Evolutionary conservation across 768 basidiomycete species (phyloP).

Genomic region (Gautieria morchelliformis): DNA sequence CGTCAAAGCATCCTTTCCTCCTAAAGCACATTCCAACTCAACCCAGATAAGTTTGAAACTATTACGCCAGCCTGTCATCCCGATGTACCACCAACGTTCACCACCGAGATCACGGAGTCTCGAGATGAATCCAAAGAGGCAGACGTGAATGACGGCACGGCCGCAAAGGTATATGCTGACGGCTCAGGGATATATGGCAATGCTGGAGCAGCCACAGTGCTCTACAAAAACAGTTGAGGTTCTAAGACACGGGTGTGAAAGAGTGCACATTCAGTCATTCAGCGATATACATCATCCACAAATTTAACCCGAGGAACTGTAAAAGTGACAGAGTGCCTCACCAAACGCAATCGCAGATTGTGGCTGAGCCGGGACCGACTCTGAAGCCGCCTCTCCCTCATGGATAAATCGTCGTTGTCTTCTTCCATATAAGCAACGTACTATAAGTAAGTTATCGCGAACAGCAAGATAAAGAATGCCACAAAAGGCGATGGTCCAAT

Average conservation of each 20-base stretch:
- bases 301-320: slow-evolving; percentile 9
- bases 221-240: slow-evolving; percentile 58
- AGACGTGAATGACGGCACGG: too few relatives aligned
- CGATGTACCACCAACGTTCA: too few relatives aligned
- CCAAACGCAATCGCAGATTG: slow-evolving; percentile 18
- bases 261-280: slow-evolving; percentile 25
- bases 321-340: slow-evolving; percentile 28
- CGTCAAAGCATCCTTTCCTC: too few relatives aligned
- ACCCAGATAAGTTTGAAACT: too few relatives aligned
- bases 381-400: slow-evolving; percentile 40
- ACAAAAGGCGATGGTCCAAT: not conserved
- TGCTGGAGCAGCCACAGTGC: too few relatives aligned
- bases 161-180: too few relatives aligned
- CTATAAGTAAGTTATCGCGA: not conserved
- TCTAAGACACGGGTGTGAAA: slow-evolving; percentile 32
- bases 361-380: slow-evolving; percentile 24
- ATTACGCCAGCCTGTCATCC: too few relatives aligned
- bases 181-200: too few relatives aligned
- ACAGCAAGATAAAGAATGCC: not conserved
- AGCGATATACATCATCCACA: slow-evolving; percentile 21
- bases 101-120: too few relatives aligned
- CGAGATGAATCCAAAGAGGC: too few relatives aligned
- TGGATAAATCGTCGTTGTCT: slow-evolving; percentile 79
- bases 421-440: slow-evolving; percentile 25
- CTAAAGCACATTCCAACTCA: too few relatives aligned